A percentile compares a stretch with the other conserved stretches of the same genome.
These are phyloP conservation scores for Exophiala sp. DNA, from an alignment of 2,329 filamentous ascomycete genomes.

Conservation along the genomic window DNA sequence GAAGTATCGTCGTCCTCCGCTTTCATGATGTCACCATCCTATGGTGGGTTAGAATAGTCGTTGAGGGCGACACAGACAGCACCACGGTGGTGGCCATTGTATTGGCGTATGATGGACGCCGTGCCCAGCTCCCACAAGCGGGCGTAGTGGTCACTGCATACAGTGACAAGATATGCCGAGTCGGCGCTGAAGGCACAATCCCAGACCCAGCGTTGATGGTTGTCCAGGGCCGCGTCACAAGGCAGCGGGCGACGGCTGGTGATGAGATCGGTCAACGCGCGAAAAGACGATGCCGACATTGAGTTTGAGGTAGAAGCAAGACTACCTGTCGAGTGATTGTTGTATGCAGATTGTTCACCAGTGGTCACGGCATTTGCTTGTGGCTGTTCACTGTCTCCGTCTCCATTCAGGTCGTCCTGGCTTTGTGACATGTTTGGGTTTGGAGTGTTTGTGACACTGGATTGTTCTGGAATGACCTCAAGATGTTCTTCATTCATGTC, in stretches of 20 bases:
- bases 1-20: not conserved
- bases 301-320: slow-evolving; percentile 9
- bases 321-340: slow-evolving; percentile 10
- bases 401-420: slow-evolving; percentile 1
- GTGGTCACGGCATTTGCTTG: slow-evolving; percentile 3
- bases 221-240: slow-evolving; percentile 80
- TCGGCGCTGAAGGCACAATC: slow-evolving; percentile 94
- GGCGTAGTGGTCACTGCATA: slow-evolving; percentile 90
- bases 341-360: not conserved
- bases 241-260: slow-evolving; percentile 52
- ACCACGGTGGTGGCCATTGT: slow-evolving; percentile 89
- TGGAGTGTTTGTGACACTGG: not conserved
- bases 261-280: slow-evolving; percentile 21
- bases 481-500: slow-evolving; percentile 58
- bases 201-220: slow-evolving; percentile 96
- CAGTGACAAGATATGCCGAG: slow-evolving; percentile 87
- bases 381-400: not conserved
- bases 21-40: slow-evolving; percentile 8
- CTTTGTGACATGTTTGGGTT: slow-evolving; percentile 1
- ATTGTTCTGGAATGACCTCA: slow-evolving; percentile 22
- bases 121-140: slow-evolving; percentile 83
- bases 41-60: slow-evolving; percentile 57
- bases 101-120: slow-evolving; percentile 88
- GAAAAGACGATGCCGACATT: slow-evolving; percentile 13
- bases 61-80: slow-evolving; percentile 91